Percentiles rank a stretch among this genome's conserved stretches.
phyloP scores from a whole-genome alignment of 1,284 basidiomycete genomes.

The Cutaneotrichosporon cutaneum region DNA sequence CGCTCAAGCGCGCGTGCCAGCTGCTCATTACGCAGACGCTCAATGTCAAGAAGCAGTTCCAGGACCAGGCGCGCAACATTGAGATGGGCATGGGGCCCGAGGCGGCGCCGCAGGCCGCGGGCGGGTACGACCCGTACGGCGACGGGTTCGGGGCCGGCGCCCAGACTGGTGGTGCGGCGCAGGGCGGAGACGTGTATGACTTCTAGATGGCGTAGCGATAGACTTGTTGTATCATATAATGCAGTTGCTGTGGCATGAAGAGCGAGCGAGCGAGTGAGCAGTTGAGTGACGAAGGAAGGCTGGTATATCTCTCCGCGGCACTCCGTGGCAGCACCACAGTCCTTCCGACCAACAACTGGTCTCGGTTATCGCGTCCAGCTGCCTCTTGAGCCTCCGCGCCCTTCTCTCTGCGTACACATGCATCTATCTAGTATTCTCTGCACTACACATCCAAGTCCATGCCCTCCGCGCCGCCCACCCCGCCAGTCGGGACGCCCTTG shows the following conservation, averaged over 20 bases:
- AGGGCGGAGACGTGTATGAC: slow-evolving; percentile 44
- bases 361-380: too few relatives aligned
- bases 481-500: slow-evolving; percentile 30
- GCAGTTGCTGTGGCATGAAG: not conserved
- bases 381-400: too few relatives aligned
- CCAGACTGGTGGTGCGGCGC: slow-evolving; percentile 22
- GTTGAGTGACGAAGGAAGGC: too few relatives aligned
- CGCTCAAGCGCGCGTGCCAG: slow-evolving; percentile 79
- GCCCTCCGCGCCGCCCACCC: slow-evolving; percentile 26
- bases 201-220: slow-evolving; percentile 30
- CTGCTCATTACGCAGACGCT: slow-evolving; percentile 75
- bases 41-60: slow-evolving; percentile 55
- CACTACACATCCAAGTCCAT: slow-evolving; percentile 24
- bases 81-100: slow-evolving; percentile 53
- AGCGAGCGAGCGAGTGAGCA: not conserved
- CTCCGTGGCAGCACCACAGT: too few relatives aligned
- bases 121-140: slow-evolving; percentile 47
- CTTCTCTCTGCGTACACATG: slow-evolving; percentile 22
- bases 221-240: slow-evolving; percentile 7
- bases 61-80: slow-evolving; percentile 55
- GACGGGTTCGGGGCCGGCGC: slow-evolving; percentile 37
- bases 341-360: too few relatives aligned
- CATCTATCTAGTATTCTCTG: slow-evolving; percentile 14
- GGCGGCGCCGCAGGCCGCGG: slow-evolving; percentile 25
- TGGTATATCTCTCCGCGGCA: too few relatives aligned